phyloP scores from a whole-genome alignment of 257 asterid species.

The Solanum verrucosum region DNA sequence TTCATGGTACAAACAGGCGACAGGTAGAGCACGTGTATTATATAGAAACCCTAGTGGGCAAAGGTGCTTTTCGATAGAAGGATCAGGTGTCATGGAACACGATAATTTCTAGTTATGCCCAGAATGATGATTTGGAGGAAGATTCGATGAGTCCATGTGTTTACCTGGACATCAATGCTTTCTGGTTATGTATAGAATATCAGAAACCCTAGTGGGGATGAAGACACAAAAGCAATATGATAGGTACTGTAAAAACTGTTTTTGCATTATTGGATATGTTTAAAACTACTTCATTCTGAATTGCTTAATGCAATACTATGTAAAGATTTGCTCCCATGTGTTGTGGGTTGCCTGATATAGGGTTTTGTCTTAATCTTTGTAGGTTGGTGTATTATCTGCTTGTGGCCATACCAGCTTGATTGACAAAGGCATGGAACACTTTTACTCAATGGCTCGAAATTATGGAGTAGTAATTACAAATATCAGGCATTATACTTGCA shows the following conservation, averaged over 20 bases:
- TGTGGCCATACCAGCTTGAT: conserved; percentile 85
- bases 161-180: conserved; percentile 84
- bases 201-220: no score
- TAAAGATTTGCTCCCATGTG: background rate
- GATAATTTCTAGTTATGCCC: conserved; percentile 73
- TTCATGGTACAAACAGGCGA: background rate
- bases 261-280: background rate
- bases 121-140: conserved; percentile 39
- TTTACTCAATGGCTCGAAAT: conserved; percentile 56
- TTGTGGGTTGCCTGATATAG: background rate
- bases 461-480: conserved; percentile 51
- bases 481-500: conserved; percentile 75
- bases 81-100: conserved; percentile 87
- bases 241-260: background rate
- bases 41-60: conserved; percentile 20
- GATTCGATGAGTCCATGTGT: conserved; percentile 77
- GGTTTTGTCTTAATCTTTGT: background rate
- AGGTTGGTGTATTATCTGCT: conserved; percentile 82
- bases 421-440: conserved; percentile 59
- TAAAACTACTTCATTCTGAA: background rate
- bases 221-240: no score
- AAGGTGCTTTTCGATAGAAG: conserved; percentile 42
- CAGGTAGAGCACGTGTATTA: no score
- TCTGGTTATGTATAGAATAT: conserved; percentile 73
- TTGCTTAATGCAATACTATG: background rate